Evolutionary conservation across 176 grass and related monocot genomes (phyloP).

Genomic region (Thinopyrum elongatum): DNA sequence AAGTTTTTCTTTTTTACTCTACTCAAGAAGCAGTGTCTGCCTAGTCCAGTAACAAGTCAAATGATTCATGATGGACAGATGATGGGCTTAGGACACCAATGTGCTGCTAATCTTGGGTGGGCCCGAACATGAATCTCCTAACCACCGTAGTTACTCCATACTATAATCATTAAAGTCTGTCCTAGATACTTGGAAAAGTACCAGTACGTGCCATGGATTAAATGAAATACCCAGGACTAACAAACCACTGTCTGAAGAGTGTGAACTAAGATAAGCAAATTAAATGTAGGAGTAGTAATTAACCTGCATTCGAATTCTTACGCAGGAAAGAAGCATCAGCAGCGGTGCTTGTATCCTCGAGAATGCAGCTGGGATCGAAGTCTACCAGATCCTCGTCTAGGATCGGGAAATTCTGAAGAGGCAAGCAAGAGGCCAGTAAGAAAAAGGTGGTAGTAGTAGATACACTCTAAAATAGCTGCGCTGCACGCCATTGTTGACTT

Average conservation of each 20-base stretch:
- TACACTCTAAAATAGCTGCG: background rate
- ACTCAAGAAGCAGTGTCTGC: background rate
- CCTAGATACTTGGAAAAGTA: conserved; percentile 47
- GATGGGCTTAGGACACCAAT: conserved; percentile 30
- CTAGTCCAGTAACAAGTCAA: background rate
- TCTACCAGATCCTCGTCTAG: background rate
- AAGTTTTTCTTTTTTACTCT: conserved; percentile 14
- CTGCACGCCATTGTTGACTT: background rate
- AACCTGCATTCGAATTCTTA: background rate
- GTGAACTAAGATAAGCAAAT: conserved; percentile 21
- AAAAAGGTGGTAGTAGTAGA: background rate
- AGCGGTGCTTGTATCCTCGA: background rate
- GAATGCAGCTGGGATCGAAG: conserved; percentile 1
- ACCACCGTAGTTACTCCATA: conserved; percentile 14
- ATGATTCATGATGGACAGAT: conserved; percentile 38
- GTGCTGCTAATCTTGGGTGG: conserved; percentile 34
- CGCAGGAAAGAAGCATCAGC: background rate
- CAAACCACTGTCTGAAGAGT: background rate
- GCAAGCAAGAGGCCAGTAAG: background rate
- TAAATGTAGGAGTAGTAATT: background rate
- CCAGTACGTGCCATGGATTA: conserved; percentile 4
- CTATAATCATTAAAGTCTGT: conserved; percentile 33
- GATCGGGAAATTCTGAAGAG: background rate
- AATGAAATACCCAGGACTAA: conserved; percentile 29
- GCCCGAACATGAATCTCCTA: conserved; percentile 28